Base-by-base conservation (phyloP, 768 basidiomycete genomes). In the Macrolepiota albuminosa region DNA sequence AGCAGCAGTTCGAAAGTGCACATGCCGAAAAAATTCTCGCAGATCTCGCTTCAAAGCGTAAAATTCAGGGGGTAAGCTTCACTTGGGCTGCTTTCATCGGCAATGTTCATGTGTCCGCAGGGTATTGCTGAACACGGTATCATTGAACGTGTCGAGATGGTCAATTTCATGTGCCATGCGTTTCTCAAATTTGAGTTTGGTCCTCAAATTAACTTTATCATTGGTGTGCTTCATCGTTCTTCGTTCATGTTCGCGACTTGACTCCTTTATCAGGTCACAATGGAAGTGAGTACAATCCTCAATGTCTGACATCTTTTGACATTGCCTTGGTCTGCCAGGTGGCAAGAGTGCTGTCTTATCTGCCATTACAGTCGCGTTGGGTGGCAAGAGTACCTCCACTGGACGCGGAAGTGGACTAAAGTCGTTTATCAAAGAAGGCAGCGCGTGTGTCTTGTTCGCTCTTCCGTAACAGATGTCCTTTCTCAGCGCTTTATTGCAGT, bases 81-180 rank as follows among this genome's bases (percentile, higher is more conserved):
- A 24, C 57, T 54, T 59, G 55, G 45, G 61, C 7, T 29, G 50
- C 63, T 59, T 45, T 26, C 47, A 9, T 33, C 52, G 48, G 52
- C 47, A 52, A 34, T 58, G 42, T n/a, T 56, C 33, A 51, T 53
- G 6, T 26, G 24, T 60, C 55, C 55, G 31, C 4, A 96, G 94
- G 82, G 79, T 14, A 78, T 91, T 49, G 91, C 95, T 6, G 88
- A 95, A 54, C 84, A 88, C 66, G 96, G 95, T 5, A 87, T 98
- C 64, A 91, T 98, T 61, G 89, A 93, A 66, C 79, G 81, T 37
- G 83, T 97, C 46, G 89, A 94, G 68, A 85, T 93, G 84, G 81
- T 86, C 68, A 88, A 98, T 69, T 98, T 98, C 75, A 96, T 98
- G 95, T 97, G 95, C 72, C 95, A 98, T 75, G 82, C 86, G 70